Conservation (phyloP, 2,329 filamentous ascomycete genomes). For the Niveomyces coronatus region DNA sequence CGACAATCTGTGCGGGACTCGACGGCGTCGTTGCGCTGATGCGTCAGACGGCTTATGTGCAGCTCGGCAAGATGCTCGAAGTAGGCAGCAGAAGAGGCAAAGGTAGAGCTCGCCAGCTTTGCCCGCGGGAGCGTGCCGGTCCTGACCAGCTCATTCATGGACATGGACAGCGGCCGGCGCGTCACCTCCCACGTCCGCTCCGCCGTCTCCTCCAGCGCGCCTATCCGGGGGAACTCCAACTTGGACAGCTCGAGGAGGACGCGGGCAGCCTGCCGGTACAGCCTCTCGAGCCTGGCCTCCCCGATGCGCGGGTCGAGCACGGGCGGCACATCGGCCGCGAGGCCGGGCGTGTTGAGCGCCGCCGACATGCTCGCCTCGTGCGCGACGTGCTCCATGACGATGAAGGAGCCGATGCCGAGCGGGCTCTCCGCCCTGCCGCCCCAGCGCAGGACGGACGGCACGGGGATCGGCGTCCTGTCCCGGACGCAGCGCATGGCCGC, state of each 20-base stretch:
- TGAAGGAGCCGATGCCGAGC: constrained; percentile 10
- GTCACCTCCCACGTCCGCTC: background rate
- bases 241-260: background rate
- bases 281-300: background rate
- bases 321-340: background rate
- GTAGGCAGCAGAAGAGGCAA: background rate
- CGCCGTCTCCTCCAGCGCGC: background rate
- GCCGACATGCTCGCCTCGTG: constrained; percentile 2
- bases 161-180: background rate
- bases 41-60: background rate
- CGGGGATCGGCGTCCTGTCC: constrained; percentile 11
- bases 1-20: background rate
- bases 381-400: constrained; percentile 12
- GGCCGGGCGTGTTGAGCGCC: background rate
- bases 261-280: background rate
- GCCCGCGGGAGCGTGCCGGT: background rate
- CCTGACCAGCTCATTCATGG: constrained; percentile 1
- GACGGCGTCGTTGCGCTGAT: background rate
- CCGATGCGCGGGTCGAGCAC: background rate
- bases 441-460: constrained; percentile 11
- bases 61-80: background rate
- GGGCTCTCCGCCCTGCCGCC: constrained; percentile 12
- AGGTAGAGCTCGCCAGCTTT: background rate
- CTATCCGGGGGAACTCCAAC: background rate
- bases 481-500: constrained; percentile 10